Base-by-base conservation (phyloP, 2,329 filamentous ascomycete species). In the Aspergillus hortae region DNA sequence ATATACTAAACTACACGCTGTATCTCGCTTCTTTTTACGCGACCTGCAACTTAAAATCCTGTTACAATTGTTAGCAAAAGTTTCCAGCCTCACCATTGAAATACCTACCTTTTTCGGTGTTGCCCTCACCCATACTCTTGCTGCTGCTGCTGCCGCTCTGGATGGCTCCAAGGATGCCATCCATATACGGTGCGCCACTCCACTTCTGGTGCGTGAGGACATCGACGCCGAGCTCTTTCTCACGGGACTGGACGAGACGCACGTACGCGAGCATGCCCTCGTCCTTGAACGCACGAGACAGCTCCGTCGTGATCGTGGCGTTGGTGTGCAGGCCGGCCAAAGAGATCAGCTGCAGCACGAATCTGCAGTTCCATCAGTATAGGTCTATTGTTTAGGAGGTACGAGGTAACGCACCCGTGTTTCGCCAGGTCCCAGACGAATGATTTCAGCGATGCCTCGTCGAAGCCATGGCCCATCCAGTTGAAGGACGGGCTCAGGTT, bases 241-340 rank as follows among this genome's bases (percentile, higher is more conserved):
- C 94, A 36, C 86, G 81, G 48, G 85, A 80, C 74, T 99, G 94
- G 36, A 99, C 86, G 0, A 96, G 76, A 53, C 96, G 89, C n/a
- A 97, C 94, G 66, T 99, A 99, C 1, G 94, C 92, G 65, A 94
- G 80, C 94, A 99, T 99, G 49, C 94, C 94, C 50, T 96, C 88
- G 12, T 85, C 82, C 77, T 90, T 95, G 77, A 95, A 99, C 6
- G 79, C 82, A 54, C 83, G 83, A 9, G 90, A 88, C 15, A 99
- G 79, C 74, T 96, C 89, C 52, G 85, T 78, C 0, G 81, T 84
- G 41, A 86, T 81, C 1, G 82, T 84, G 3, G 84, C 84, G 2
- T 80, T 85, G 32, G 74, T 79, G 66, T 87, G 84, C n/a, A 87
- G 64, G 17, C 84, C 84, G 2, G 84, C 84, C 2, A 86, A 74